Evolutionary conservation across 176 grass and related monocot genomes (phyloP), one percentile per base, ranked within the genome.

Genomic region (Tillandsia fasciculata): DNA sequence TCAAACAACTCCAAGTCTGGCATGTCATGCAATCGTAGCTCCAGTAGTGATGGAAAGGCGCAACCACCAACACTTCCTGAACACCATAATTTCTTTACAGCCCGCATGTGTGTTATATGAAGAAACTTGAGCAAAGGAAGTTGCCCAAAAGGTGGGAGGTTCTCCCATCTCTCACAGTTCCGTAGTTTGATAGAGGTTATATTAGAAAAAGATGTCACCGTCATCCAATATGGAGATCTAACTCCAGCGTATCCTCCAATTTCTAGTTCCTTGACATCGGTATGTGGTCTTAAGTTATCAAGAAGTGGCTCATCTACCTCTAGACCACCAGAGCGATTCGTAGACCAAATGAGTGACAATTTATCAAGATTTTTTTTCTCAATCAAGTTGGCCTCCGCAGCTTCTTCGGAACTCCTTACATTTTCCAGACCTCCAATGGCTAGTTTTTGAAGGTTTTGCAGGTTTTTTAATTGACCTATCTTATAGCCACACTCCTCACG

Each of bases 41-140:
- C 1, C 65, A 52, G 59, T 53, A 85, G 63, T 18, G 78, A 72
- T 53, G 47, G 73, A 33, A 77, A 85, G 2, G 53, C 42, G 49
- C 17, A 63, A 52, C 2, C 9, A 8, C 47, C 12, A 20, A 51
- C 33, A 26, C 24, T 9, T 14, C 47, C 26, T 12, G 68, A 67
- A 65, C 1, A 10, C 2, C 66, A 63, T 11, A 81, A 54, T 75
- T 23, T 63, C 51, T 72, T 71, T 48, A 85, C 66, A 8, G 56
- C 51, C n/a, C 63, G 6, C 72, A 80, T 79, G 23, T 20, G 2
- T n/a, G 2, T 2, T 70, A 85, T 12, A 22, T 48, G n/a, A 20
- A 85, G 72, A 71, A 71, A 51, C 22, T 72, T 80, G 49, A 85
- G 77, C 5, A 72, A 85, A 18, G 8, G 59, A 70, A 85, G 76